Percentiles rank a stretch among this genome's conserved stretches.
Evolutionary conservation across 495 filamentous ascomycete species (phyloP).

Genomic region (Penicillium coprophilum): DNA sequence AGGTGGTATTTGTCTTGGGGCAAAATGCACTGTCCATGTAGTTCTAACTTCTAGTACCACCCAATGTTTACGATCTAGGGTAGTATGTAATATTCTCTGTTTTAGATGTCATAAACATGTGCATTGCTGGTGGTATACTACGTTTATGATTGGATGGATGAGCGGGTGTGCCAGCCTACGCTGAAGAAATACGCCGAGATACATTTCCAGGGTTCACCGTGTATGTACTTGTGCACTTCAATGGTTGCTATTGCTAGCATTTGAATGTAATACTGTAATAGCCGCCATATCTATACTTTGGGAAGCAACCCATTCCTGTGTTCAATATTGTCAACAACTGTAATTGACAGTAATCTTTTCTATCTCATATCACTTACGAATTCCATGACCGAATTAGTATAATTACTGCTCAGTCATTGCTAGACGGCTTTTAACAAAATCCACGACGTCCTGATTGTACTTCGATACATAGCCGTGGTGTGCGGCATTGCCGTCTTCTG

Average conservation of each 20-base stretch:
- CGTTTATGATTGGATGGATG: neutral
- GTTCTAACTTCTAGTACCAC: neutral
- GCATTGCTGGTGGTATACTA: no score
- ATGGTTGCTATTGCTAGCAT: no score
- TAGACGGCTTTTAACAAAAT: conserved; percentile 20
- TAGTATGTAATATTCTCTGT: no score
- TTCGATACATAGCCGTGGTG: conserved; percentile 23
- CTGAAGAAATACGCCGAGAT: neutral
- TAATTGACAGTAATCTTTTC: neutral
- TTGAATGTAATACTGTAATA: no score
- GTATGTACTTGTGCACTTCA: neutral
- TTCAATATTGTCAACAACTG: neutral
- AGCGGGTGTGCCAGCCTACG: neutral
- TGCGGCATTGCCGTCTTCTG: conserved; percentile 17
- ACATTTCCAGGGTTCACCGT: neutral
- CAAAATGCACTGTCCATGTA: no score
- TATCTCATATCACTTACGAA: neutral
- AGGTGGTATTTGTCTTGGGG: neutral
- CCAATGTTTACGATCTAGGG: no score
- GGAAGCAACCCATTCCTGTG: neutral
- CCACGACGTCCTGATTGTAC: conserved; percentile 26
- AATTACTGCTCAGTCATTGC: neutral
- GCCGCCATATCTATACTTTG: no score
- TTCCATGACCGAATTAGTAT: neutral
- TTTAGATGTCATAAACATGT: no score